These are phyloP conservation scores for Yarrowia sp. DNA, from an alignment of 805 yeast species.

Conservation along the genomic window DNA sequence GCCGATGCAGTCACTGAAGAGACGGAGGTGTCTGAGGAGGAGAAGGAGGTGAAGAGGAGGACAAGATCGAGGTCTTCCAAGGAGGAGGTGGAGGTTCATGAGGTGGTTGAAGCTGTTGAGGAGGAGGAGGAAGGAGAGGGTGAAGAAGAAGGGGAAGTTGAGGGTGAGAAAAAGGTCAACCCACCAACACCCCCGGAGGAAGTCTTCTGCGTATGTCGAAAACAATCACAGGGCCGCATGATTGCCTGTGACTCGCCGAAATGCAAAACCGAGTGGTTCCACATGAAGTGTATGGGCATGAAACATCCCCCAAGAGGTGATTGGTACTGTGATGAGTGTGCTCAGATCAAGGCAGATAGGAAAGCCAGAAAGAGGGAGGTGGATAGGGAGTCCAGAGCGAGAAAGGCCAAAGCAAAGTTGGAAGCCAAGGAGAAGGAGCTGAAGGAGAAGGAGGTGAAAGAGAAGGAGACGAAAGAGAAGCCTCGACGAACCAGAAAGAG, in stretches of 20 bases:
- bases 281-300: conserved; percentile 81
- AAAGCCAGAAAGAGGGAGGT: not conserved
- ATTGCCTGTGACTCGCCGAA: conserved; percentile 81
- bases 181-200: conserved; percentile 10
- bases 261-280: conserved; percentile 90
- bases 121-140: not conserved
- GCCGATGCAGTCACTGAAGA: no score
- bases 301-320: conserved; percentile 75
- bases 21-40: not conserved
- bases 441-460: not conserved
- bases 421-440: not conserved
- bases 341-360: not conserved
- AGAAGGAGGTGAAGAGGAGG: not conserved
- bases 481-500: not conserved
- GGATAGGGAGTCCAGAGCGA: not conserved
- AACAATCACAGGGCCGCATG: conserved; percentile 68
- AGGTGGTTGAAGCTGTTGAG: not conserved
- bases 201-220: conserved; percentile 50
- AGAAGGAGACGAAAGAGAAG: not conserved
- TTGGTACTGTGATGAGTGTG: conserved; percentile 70
- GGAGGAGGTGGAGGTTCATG: not conserved
- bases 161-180: not conserved
- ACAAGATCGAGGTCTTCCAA: not conserved
- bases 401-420: no score
- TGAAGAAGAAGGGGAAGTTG: not conserved